These are phyloP conservation scores for Hericium alpestre DNA, from an alignment of 768 basidiomycete genomes.

Conservation along the genomic window DNA sequence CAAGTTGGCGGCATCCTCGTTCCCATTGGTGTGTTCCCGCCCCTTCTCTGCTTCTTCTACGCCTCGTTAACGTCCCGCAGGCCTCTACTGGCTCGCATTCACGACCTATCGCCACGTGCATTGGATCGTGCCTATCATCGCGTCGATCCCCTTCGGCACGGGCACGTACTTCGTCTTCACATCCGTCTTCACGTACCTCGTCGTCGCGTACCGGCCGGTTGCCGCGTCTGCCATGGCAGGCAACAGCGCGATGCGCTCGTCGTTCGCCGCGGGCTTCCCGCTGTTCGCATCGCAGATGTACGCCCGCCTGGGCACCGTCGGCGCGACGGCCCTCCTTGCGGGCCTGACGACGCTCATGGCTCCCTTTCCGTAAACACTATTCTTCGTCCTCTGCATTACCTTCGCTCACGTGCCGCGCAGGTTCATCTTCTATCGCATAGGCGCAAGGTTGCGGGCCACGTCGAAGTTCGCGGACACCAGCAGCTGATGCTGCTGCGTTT, in stretches of 20 bases:
- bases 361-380: slow-evolving; percentile 38
- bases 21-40: slow-evolving; percentile 36
- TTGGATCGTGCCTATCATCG: slow-evolving; percentile 38
- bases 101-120: slow-evolving; percentile 38
- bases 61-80: slow-evolving; percentile 7
- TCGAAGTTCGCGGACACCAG: neutral
- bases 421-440: neutral
- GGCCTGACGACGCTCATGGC: slow-evolving; percentile 27
- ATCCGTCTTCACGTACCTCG: slow-evolving; percentile 52
- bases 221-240: slow-evolving; percentile 57
- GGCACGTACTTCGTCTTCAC: slow-evolving; percentile 59
- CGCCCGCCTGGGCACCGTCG: slow-evolving; percentile 24
- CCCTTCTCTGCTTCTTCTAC: neutral
- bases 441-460: neutral
- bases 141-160: slow-evolving; percentile 37
- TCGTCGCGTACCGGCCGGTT: slow-evolving; percentile 38
- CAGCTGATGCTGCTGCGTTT: no score
- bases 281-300: slow-evolving; percentile 31
- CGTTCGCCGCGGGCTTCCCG: slow-evolving; percentile 32
- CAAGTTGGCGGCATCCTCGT: slow-evolving; percentile 55
- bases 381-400: neutral
- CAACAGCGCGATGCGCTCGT: slow-evolving; percentile 39
- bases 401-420: neutral
- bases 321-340: slow-evolving; percentile 30
- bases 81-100: slow-evolving; percentile 46